These are phyloP conservation scores for Globisporangium radiosum DNA, from an alignment of 352 stramenopile species.

Conservation along the genomic window DNA sequence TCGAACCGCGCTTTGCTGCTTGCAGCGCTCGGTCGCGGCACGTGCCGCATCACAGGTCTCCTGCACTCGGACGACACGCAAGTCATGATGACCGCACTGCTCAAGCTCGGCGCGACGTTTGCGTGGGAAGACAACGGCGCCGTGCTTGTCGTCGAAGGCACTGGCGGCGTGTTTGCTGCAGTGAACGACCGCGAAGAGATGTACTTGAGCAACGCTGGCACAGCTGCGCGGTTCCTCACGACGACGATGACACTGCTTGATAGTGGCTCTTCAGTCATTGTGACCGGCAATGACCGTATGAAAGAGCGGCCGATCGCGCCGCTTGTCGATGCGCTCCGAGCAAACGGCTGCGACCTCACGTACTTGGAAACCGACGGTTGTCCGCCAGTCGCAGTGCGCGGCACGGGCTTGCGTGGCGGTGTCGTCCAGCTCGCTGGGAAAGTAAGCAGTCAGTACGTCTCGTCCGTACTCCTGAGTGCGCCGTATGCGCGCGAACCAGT, in stretches of 20 bases:
- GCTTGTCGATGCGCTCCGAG: conserved; percentile 90
- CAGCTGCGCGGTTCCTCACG: conserved; percentile 93
- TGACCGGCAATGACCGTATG: conserved; percentile 96
- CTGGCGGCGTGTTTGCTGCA: conserved; percentile 49
- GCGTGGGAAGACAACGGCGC: conserved; percentile 69
- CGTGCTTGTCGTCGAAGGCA: conserved; percentile 73
- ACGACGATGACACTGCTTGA: conserved; percentile 80
- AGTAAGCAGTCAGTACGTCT: conserved; percentile 95
- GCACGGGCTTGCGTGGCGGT: conserved; percentile 67
- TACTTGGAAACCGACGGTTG: conserved; percentile 61
- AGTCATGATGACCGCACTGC: conserved; percentile 96
- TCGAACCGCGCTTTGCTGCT: conserved; percentile 97
- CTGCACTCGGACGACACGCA: conserved; percentile 97
- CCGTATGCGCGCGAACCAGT: conserved; percentile 80
- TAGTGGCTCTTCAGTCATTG: conserved; percentile 38
- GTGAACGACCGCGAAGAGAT: conserved; percentile 52
- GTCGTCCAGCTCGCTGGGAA: conserved; percentile 89
- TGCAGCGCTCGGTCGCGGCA: conserved; percentile 86
- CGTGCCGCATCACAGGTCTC: conserved; percentile 85
- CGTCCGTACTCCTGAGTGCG: conserved; percentile 93
- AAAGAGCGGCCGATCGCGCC: conserved; percentile 95
- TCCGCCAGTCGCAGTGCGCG: conserved; percentile 71
- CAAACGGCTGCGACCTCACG: conserved; percentile 78
- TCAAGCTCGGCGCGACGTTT: conserved; percentile 86
- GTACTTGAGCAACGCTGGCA: conserved; percentile 88